Evolutionary conservation across 352 stramenopile species (phyloP).

Genomic region (Globisporangium nodosum): DNA sequence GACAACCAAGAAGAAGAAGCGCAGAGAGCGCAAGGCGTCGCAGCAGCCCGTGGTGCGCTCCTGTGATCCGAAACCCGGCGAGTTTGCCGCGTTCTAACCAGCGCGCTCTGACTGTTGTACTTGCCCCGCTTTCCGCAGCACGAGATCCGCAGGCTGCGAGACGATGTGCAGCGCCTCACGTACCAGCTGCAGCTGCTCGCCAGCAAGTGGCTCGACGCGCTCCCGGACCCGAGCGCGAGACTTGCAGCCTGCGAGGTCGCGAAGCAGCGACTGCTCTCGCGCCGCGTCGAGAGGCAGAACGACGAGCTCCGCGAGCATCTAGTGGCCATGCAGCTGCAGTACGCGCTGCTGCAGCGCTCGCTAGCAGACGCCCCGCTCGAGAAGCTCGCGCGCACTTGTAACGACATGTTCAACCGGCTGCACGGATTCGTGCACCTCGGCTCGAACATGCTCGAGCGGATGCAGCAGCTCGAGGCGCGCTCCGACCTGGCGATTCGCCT

Average conservation of each 20-base stretch:
- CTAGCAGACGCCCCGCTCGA: constrained; percentile 39
- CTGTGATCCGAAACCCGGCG: background rate
- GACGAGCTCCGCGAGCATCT: constrained; percentile 38
- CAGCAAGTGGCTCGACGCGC: constrained; percentile 32
- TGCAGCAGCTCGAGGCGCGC: constrained; percentile 22
- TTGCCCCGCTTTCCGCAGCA: background rate
- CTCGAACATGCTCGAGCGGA: constrained; percentile 11
- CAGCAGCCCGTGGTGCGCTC: background rate
- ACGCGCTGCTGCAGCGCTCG: constrained; percentile 38
- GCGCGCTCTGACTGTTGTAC: background rate
- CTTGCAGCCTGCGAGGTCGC: constrained; percentile 42
- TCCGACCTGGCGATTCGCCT: constrained; percentile 25
- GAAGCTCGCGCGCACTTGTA: constrained; percentile 20
- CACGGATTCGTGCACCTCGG: constrained; percentile 30
- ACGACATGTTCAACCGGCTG: constrained; percentile 36
- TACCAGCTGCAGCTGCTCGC: constrained; percentile 28
- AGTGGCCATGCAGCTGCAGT: constrained; percentile 51
- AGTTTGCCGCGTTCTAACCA: background rate
- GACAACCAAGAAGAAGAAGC: background rate
- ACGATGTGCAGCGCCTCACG: constrained; percentile 15
- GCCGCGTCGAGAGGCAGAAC: constrained; percentile 45
- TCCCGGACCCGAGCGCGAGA: constrained; percentile 29
- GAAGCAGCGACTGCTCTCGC: constrained; percentile 38
- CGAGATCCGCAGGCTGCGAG: background rate
- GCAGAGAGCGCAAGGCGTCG: background rate